These are phyloP conservation scores for Nitzschia palea DNA, from an alignment of 108 stramenopile species.

Conservation along the genomic window DNA sequence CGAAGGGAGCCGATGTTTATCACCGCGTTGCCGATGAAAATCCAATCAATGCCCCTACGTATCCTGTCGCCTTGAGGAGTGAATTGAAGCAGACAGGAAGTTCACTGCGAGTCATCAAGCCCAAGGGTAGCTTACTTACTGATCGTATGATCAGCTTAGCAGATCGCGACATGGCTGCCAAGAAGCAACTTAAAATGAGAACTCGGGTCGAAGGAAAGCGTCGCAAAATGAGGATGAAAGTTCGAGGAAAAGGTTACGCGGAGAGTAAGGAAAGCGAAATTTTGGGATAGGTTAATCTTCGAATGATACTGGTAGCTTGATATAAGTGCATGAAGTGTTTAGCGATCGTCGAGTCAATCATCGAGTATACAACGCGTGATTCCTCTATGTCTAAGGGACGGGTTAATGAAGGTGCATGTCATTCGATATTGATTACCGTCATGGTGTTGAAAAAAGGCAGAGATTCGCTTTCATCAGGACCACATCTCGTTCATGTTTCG, in stretches of 20 bases:
- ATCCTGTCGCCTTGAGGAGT: constrained; percentile 75
- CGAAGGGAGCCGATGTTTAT: constrained; percentile 56
- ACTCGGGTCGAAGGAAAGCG: constrained; percentile 70
- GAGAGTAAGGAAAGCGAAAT: constrained; percentile 28
- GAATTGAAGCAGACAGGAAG: constrained; percentile 50
- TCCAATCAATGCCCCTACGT: constrained; percentile 68
- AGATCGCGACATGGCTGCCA: constrained; percentile 71
- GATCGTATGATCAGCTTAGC: constrained; percentile 78
- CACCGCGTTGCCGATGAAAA: constrained; percentile 47
- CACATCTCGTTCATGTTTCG: no score
- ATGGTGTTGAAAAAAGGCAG: no score
- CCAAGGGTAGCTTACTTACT: constrained; percentile 78
- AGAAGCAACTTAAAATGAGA: constrained; percentile 48
- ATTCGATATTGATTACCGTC: no score
- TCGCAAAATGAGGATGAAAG: constrained; percentile 45
- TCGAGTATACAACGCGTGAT: no score
- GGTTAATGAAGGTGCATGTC: no score
- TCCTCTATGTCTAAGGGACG: no score
- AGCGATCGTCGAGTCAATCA: no score
- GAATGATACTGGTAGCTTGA: no score
- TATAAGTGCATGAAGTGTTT: no score
- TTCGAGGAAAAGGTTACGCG: constrained; percentile 32
- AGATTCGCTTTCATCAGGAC: no score
- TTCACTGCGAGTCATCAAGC: constrained; percentile 67
- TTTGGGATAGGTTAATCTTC: constrained; percentile 38